Evolutionary conservation across 805 yeast species (phyloP).

Genomic region (Candida caryicola): DNA sequence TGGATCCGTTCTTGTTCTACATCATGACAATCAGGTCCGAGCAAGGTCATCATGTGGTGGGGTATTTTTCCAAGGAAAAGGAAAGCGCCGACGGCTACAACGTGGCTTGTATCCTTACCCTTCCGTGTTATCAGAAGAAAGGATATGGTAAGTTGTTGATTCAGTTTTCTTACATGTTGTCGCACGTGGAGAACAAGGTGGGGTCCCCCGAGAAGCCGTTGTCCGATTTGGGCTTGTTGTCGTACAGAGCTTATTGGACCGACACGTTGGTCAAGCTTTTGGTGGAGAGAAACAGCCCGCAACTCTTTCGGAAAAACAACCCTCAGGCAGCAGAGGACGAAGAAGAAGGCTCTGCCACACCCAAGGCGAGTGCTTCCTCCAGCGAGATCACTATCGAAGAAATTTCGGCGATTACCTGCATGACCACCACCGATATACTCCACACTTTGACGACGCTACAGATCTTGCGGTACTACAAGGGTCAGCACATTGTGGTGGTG

Average conservation of each 20-base stretch:
- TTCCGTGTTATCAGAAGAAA: slow-evolving; percentile 94
- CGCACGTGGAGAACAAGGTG: slow-evolving; percentile 81
- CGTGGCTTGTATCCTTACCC: slow-evolving; percentile 92
- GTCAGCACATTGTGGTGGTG: slow-evolving; percentile 85
- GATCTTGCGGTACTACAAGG: slow-evolving; percentile 88
- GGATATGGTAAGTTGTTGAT: slow-evolving; percentile 92
- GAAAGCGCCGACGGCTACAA: slow-evolving; percentile 94
- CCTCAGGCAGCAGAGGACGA: slow-evolving; percentile 20
- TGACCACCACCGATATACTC: slow-evolving; percentile 94
- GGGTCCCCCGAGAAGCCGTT: slow-evolving; percentile 98
- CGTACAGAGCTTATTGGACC: slow-evolving; percentile 96
- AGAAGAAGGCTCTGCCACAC: slow-evolving; percentile 17
- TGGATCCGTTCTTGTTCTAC: slow-evolving; percentile 94
- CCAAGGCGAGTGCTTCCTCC: slow-evolving; percentile 12
- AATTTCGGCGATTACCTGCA: slow-evolving; percentile 77
- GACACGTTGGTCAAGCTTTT: slow-evolving; percentile 77
- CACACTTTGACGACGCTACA: slow-evolving; percentile 91
- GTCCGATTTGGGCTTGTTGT: slow-evolving; percentile 87
- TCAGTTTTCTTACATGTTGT: slow-evolving; percentile 88
- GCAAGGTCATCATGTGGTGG: slow-evolving; percentile 92
- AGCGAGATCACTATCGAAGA: slow-evolving; percentile 83
- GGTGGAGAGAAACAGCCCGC: slow-evolving; percentile 52
- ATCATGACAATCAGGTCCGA: slow-evolving; percentile 92
- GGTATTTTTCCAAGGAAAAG: slow-evolving; percentile 95
- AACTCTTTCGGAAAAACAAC: slow-evolving; percentile 36